Conservation (phyloP, 129 eudicot genomes). For the Logfia minima region DNA sequence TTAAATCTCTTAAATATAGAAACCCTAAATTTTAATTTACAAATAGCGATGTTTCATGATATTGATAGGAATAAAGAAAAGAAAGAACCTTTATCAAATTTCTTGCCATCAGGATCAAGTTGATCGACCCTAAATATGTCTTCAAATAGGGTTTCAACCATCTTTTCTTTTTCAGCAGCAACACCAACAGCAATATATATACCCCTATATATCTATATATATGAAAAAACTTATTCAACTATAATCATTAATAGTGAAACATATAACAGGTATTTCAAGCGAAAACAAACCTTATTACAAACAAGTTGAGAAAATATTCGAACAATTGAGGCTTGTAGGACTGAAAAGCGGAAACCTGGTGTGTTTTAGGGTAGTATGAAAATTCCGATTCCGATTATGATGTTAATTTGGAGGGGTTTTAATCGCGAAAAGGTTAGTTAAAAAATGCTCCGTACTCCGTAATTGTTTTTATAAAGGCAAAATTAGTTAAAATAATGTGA, state of each 20-base stretch:
- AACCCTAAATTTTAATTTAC: background rate
- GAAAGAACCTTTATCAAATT: slow-evolving; percentile 62
- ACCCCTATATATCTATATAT: background rate
- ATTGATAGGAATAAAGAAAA: background rate
- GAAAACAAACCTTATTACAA: background rate
- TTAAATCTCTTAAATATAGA: too few species aligned
- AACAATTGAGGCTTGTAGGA: background rate
- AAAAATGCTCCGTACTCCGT: too few species aligned
- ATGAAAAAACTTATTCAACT: background rate
- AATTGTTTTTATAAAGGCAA: too few species aligned
- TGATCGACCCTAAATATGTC: slow-evolving; percentile 61
- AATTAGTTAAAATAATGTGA: too few species aligned
- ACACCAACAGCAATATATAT: background rate
- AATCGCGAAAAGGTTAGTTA: too few species aligned
- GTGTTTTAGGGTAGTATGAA: background rate
- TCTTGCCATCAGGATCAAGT: slow-evolving; percentile 80
- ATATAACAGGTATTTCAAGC: background rate
- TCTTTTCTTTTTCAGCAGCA: slow-evolving; percentile 20
- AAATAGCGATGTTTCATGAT: background rate
- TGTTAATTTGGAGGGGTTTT: too few species aligned
- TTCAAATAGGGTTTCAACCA: slow-evolving; percentile 81
- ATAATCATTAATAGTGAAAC: background rate
- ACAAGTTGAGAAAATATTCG: background rate
- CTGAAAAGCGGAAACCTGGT: background rate
- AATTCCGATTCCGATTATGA: too few species aligned